Evolutionary conservation across 2,329 filamentous ascomycete species (phyloP).

Genomic region (Arthroderma uncinatum): DNA sequence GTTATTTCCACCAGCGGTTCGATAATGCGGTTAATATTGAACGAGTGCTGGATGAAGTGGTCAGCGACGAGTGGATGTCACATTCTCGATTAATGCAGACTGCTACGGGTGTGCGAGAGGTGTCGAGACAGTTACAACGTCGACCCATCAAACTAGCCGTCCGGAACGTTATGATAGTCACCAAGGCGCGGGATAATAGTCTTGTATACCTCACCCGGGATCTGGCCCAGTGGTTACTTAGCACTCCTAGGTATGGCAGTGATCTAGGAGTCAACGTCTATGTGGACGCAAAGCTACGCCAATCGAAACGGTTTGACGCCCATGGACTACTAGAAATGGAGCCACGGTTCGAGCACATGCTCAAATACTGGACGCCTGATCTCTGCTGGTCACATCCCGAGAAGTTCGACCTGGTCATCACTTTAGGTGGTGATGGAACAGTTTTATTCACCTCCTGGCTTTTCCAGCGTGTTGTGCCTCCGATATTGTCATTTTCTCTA

Average conservation of each 20-base stretch:
- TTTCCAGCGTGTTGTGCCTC: conserved; percentile 89
- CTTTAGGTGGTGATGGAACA: conserved; percentile 89
- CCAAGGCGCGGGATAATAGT: conserved; percentile 90
- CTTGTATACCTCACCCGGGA: conserved; percentile 82
- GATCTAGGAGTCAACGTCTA: conserved; percentile 92
- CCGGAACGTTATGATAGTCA: conserved; percentile 94
- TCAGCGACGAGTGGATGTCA: conserved; percentile 74
- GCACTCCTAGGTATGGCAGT: conserved; percentile 77
- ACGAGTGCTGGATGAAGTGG: conserved; percentile 88
- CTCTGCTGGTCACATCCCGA: conserved; percentile 90
- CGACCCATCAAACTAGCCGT: conserved; percentile 86
- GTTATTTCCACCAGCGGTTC: conserved; percentile 95
- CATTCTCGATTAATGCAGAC: conserved; percentile 93
- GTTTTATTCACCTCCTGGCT: conserved; percentile 94
- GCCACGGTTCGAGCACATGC: conserved; percentile 65
- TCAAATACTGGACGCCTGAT: conserved; percentile 93
- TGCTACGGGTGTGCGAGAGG: conserved; percentile 85
- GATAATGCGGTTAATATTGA: conserved; percentile 93
- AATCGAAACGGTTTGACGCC: conserved; percentile 78
- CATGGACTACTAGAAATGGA: conserved; percentile 61
- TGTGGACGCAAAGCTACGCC: conserved; percentile 87
- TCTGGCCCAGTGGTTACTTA: conserved; percentile 74
- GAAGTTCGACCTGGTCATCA: conserved; percentile 90
- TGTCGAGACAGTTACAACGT: conserved; percentile 87
- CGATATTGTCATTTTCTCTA: conserved; percentile 80